Base-by-base conservation (phyloP, 371 early-diverging fungal species). In the Umbelopsis sp. region DNA sequence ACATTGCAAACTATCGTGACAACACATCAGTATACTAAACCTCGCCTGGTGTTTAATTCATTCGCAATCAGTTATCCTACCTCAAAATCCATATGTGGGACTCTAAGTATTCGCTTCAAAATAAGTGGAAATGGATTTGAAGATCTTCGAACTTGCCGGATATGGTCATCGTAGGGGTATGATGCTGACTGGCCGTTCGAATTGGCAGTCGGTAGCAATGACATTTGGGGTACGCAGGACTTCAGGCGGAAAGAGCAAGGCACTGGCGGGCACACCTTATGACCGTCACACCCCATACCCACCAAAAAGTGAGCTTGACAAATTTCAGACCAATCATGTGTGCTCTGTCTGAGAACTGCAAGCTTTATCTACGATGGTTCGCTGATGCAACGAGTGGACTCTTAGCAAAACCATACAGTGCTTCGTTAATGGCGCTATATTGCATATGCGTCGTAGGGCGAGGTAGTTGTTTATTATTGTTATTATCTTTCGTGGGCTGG, bases 11-110 rank as follows among this genome's bases (percentile, higher is more conserved):
- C 86, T 96, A 22, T 41, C 10, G 52, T 52, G 25, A 63, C 48
- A 41, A 63, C 37, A 44, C 44, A n/a, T 63, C n/a, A 63, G 20
- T 66, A 38, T 44, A 16, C 44, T 18, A 37, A n/a, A 20, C 29
- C 29, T 29, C 29, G 29, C 29, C 29, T 1, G 41, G 1, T 4
- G 7, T 41, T 41, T 11, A 41, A 63, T 11, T 57, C 10, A 16
- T 29, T 24, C 10, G 6, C 35, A 4, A 32, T 14, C 29, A 24
- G 46, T 41, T 12, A 22, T 22, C 46, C 4, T 80, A 85, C 84
- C 76, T 85, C 94, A 80, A 95, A 93, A 81, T 96, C 96, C 90
- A 96, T 92, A 73, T 95, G 94, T 38, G 91, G 90, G 70, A 91
- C 86, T 16, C 88, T 85, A 68, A 92, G 79, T 52, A 94, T 69